Evolutionary conservation across 495 filamentous ascomycete species (phyloP).

Genomic region (Trichocladium antarcticum): DNA sequence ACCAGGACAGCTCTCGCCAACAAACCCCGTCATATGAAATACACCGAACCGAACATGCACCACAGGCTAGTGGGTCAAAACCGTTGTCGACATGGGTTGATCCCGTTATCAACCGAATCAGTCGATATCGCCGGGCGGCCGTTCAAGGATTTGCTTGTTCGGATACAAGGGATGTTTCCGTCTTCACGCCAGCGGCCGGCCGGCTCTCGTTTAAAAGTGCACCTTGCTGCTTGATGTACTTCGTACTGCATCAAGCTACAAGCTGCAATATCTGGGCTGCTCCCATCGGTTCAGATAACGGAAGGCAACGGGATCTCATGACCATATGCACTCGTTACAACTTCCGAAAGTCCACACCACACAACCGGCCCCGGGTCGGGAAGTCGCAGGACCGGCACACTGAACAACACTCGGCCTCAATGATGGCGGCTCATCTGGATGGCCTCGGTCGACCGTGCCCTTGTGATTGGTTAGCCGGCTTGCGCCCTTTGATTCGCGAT

Average conservation of each 20-base stretch:
- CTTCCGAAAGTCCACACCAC: neutral
- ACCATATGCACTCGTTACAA: neutral
- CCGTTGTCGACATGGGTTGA: neutral
- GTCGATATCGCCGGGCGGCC: conserved; percentile 5
- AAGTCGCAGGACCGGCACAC: neutral
- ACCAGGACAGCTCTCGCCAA: neutral
- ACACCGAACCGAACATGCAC: neutral
- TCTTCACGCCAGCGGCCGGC: neutral
- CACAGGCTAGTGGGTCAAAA: neutral
- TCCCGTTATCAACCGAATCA: neutral
- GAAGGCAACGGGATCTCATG: neutral
- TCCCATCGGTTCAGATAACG: neutral
- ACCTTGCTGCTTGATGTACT: neutral
- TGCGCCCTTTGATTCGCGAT: neutral
- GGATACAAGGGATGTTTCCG: neutral
- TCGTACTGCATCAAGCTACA: neutral
- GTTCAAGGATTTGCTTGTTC: neutral
- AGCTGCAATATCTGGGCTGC: too few species aligned
- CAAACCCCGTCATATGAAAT: too few species aligned
- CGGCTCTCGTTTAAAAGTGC: neutral
- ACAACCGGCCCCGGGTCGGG: conserved; percentile 1
- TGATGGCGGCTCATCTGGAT: neutral
- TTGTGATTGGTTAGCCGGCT: neutral
- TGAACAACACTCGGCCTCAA: neutral
- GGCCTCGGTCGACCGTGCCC: neutral